Conservation (phyloP, 495 filamentous ascomycete species). For the Xylaria venustula region DNA sequence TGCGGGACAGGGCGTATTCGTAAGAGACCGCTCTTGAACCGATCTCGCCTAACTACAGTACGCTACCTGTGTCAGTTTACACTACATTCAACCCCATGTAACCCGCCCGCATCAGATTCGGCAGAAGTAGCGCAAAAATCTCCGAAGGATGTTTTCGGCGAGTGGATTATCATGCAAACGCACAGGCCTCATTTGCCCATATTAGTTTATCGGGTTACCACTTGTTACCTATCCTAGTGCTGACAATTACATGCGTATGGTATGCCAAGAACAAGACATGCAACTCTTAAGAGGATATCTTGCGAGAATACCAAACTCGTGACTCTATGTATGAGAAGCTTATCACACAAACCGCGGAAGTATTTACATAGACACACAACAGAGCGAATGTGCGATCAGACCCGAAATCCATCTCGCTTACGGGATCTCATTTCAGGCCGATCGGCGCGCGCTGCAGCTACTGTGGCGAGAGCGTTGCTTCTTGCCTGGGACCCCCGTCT, state of each 20-base stretch:
- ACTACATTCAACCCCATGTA: not conserved
- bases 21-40: not conserved
- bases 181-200: not conserved
- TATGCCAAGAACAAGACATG: not conserved
- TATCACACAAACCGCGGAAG: no score
- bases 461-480: not conserved
- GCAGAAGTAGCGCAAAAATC: slow-evolving; percentile 1
- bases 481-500: slow-evolving; percentile 4
- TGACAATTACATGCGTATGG: slow-evolving; percentile 5
- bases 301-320: not conserved
- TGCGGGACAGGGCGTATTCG: not conserved
- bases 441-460: slow-evolving; percentile 4
- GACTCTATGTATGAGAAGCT: not conserved
- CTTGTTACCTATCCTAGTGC: not conserved
- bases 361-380: no score
- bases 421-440: slow-evolving; percentile 6
- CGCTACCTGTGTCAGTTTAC: not conserved
- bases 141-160: slow-evolving; percentile 1
- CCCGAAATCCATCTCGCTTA: slow-evolving; percentile 9
- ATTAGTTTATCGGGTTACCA: not conserved
- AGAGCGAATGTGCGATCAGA: not conserved
- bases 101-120: slow-evolving; percentile 3
- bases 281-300: not conserved
- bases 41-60: not conserved
- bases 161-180: not conserved